Evolutionary conservation across 441 rosid species (phyloP), one percentile per base, ranked within the genome.

Genomic region (Viola pubescens): DNA sequence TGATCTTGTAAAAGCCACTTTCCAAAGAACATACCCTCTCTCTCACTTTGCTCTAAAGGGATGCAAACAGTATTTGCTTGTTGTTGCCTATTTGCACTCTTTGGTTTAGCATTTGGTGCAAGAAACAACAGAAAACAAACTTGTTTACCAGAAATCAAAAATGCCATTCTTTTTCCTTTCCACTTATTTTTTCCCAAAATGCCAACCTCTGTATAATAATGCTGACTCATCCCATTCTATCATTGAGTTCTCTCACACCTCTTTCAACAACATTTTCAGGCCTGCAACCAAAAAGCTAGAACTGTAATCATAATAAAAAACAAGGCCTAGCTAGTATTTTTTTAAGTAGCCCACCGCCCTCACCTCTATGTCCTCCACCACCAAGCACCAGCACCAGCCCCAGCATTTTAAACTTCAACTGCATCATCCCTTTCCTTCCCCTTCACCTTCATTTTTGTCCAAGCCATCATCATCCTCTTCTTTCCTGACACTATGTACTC

Each of bases 231-330:
- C 12, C 14, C 57, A 43, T 54, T 37, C 51, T 62, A n/a, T 7
- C 2, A 37, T 62, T 37, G 51, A 38, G 63, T 59, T 1, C 40
- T 26, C 48, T 53, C 59, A 54, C 52, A 50, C 60, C 75, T 67
- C 56, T 67, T 72, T 67, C 75, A 72, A 54, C 65, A 5, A 68
- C 69, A 72, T 67, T 67, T 66, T 66, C 59, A 63, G 72, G 75
- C 75, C 72, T 72, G 75, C 75, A 59, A 19, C 10, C 41, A 53
- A 69, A 63, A 65, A 62, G 52, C 58, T 11, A 56, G 2, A 9
- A 39, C 8, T 51, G 63, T 66, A 58, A 66, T 71, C 54, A 71
- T 71, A 62, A 62, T 54, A 37, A 19, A 61, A 68, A 52, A 62
- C 56, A 41, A 60, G 13, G 43, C 46, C 40, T 50, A 6, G 19